Evolutionary conservation across 345 rosid species (phyloP).

Genomic region (Cardamine chenopodiifolia): DNA sequence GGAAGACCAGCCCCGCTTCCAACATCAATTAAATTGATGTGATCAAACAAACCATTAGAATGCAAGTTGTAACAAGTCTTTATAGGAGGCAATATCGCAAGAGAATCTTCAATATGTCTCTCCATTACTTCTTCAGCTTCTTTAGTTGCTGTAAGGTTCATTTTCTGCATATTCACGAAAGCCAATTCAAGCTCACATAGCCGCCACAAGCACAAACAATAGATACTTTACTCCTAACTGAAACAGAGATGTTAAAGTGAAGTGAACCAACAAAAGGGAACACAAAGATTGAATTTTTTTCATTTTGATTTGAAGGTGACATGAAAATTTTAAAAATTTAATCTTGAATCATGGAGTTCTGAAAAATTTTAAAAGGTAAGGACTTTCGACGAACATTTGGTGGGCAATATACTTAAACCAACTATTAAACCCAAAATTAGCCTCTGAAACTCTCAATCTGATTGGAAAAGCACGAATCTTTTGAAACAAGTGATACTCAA

Average conservation of each 20-base stretch:
- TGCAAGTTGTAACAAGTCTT: conserved; percentile 45
- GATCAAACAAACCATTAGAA: conserved; percentile 45
- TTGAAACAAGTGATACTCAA: neutral
- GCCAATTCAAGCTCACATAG: neutral
- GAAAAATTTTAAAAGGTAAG: neutral
- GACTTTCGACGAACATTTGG: neutral
- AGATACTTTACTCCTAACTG: neutral
- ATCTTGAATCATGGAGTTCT: neutral
- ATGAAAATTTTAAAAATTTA: no score
- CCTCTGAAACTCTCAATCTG: neutral
- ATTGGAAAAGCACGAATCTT: neutral
- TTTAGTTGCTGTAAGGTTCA: conserved; percentile 85
- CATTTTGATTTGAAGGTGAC: neutral
- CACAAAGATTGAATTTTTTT: neutral
- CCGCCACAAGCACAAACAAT: neutral
- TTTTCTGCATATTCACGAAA: conserved; percentile 52
- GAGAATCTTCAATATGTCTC: conserved; percentile 88
- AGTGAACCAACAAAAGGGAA: neutral
- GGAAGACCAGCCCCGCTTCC: conserved; percentile 95
- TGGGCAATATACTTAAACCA: neutral
- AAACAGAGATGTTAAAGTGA: neutral
- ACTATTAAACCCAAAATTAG: neutral
- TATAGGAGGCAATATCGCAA: conserved; percentile 71
- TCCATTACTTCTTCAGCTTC: conserved; percentile 71
- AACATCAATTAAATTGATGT: conserved; percentile 69